These are phyloP conservation scores for Penicillium canescens DNA, from an alignment of 495 filamentous ascomycete genomes.

Conservation along the genomic window DNA sequence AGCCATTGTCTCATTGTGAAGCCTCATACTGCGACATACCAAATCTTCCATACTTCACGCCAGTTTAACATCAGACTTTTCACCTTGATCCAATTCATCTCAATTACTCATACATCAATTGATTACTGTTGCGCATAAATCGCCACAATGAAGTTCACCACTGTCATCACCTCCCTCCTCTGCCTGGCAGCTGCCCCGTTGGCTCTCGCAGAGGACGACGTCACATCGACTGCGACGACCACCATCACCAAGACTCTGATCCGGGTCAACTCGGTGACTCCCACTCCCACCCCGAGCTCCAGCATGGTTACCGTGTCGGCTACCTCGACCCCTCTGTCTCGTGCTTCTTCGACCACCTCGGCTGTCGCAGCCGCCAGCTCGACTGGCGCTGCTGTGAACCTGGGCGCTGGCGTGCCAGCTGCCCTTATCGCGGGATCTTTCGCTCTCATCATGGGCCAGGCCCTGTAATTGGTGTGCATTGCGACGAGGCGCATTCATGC, in stretches of 20 bases:
- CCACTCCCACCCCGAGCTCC: constrained; percentile 23
- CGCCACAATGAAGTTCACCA: constrained; percentile 37
- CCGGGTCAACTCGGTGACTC: constrained; percentile 30
- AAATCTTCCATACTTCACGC: neutral
- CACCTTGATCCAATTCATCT: neutral
- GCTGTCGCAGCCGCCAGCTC: constrained; percentile 24
- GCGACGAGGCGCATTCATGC: neutral
- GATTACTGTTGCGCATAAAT: constrained; percentile 4
- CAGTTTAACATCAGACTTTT: neutral
- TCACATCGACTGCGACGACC: constrained; percentile 30
- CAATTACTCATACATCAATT: constrained; percentile 2
- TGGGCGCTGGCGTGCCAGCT: constrained; percentile 32
- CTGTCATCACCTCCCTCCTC: constrained; percentile 36
- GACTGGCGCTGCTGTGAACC: constrained; percentile 21
- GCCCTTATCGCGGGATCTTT: constrained; percentile 40
- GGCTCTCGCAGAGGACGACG: constrained; percentile 25
- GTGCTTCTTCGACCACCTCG: constrained; percentile 16
- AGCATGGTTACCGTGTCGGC: constrained; percentile 16
- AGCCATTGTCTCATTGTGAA: constrained; percentile 7
- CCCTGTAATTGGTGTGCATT: constrained; percentile 26
- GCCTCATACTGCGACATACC: neutral
- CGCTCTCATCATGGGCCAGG: constrained; percentile 37
- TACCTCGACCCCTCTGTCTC: constrained; percentile 23
- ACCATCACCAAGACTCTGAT: constrained; percentile 38
- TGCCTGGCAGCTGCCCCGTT: constrained; percentile 35